Base-by-base conservation (phyloP, 352 stramenopile genomes). In the Globisporangium alternatum region DNA sequence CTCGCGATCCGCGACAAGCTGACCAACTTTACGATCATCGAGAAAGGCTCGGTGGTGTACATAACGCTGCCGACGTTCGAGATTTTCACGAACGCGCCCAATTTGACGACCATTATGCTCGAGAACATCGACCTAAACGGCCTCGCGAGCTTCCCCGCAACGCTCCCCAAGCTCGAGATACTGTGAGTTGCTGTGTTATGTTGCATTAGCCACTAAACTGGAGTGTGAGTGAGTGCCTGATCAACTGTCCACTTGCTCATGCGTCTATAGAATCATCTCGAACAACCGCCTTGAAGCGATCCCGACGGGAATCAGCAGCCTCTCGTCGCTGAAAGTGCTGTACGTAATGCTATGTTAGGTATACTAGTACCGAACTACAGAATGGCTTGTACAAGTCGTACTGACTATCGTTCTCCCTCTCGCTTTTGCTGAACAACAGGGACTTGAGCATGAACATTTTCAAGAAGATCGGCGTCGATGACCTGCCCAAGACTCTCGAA, bases 101-200 rank as follows among this genome's bases (percentile, higher is more conserved):
- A 70, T n/a, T 60, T 70, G 21, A 72, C 69, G 54, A 69, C 62
- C 5, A 49, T 81, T 19, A 70, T 77, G 48, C 44, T 81, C 21
- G 74, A 81, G 55, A 81, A 81, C 64, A 19, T 81, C 59, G 70
- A 79, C 43, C 56, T 81, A 15, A 65, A 67, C 31, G 37, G 41
- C 7, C 69, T 81, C 48, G 13, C 48, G 28, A 65, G 17, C 22
- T 70, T 81, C 48, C 74, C 74, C 0, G 25, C 62, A 0, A 45
- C 45, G 37, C 62, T 81, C 3, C 43, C 66, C 0, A 68, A 70
- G 49, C 67, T 81, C 60, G 55, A 74, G 28, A 66, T 41, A 3
- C 57, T 81, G 74, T 81, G 58, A 19, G 71, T 70, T 7, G 13
- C 5, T 56, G 19, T 13, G 17, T 59, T 21, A 12, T 64, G 45